Evolutionary conservation across 257 asterid genomes (phyloP).

Genomic region (Gentiana dahurica): DNA sequence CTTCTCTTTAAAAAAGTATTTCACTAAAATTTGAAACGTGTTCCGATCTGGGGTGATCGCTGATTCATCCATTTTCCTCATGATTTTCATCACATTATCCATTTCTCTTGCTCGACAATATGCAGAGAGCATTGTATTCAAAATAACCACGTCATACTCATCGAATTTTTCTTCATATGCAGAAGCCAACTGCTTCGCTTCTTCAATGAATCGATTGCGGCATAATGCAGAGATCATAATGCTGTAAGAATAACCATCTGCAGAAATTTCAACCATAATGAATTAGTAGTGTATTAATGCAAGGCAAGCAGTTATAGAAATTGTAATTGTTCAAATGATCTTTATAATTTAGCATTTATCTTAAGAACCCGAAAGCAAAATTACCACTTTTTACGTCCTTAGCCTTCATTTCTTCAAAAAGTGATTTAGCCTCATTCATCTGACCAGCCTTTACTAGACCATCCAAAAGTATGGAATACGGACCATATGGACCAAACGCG

Average conservation of each 20-base stretch:
- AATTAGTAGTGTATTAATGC: too few relatives aligned
- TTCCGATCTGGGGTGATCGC: slow-evolving; percentile 78
- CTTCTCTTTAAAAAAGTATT: slow-evolving; percentile 79
- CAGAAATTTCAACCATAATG: slow-evolving; percentile 6
- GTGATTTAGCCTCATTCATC: slow-evolving; percentile 58
- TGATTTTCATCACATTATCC: slow-evolving; percentile 89
- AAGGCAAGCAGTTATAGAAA: too few relatives aligned
- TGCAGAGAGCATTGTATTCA: slow-evolving; percentile 86
- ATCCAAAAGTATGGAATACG: slow-evolving; percentile 91
- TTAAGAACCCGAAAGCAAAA: background rate
- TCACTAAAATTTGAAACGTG: slow-evolving; percentile 72
- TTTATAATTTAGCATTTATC: too few relatives aligned
- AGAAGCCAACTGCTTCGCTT: slow-evolving; percentile 75
- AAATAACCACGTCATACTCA: slow-evolving; percentile 82
- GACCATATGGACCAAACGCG: slow-evolving; percentile 41
- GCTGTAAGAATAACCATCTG: slow-evolving; percentile 92
- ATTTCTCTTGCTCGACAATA: slow-evolving; percentile 88
- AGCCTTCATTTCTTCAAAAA: slow-evolving; percentile 76
- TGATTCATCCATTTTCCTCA: slow-evolving; percentile 91
- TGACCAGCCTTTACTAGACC: slow-evolving; percentile 83
- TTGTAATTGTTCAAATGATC: too few relatives aligned
- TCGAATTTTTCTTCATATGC: slow-evolving; percentile 67
- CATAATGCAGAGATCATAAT: slow-evolving; percentile 93
- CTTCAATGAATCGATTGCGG: slow-evolving; percentile 63
- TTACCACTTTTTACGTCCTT: slow-evolving; percentile 74